Evolutionary conservation across 1,139 yeast genomes (phyloP), one percentile per base, ranked within the genome.

Genomic region (Yamadazyma taylorii): DNA sequence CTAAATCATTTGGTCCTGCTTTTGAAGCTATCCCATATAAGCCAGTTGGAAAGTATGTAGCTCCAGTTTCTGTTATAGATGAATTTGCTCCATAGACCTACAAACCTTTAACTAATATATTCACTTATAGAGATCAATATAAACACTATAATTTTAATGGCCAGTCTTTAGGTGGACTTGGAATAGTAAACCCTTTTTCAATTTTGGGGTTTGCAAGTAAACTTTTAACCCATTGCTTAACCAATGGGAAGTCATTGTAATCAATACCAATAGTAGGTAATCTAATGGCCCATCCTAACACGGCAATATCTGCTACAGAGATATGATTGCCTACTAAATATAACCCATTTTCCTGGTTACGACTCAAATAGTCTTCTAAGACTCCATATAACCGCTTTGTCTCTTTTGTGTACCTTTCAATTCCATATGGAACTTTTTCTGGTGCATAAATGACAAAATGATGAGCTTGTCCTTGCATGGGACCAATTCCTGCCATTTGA

Each of bases 401-500:
- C 48, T 80, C 85, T 17, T 61, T 64, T 11, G 50, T 41, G 51
- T 73, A 81, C 41, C 85, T 64, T 24, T 69, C 59, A 37, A 73
- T 69, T n/a, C 69, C 85, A 47, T 75, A 77, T 22, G 69, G 76
- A 30, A 75, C 53, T 48, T 75, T 67, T 39, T 70, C 82, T 0
- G 61, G 56, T 3, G 81, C 78, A 48, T 38, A 68, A 3, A 50
- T 27, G 4, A 39, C 36, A 52, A 78, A 80, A 52, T 74, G 79
- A 44, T 60, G 57, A 25, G 75, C 77, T 51, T 79, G 83, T 9
- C 85, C 84, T 46, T 72, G 78, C 70, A 75, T 74, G 39, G 85
- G 84, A 17, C 83, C 81, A 34, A 75, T 60, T 5, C 81, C 81
- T 0, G 81, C 76, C 58, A 75, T 69, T 53, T 77, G 83, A 63